These are phyloP conservation scores for Bothriochloa decipiens DNA, from an alignment of 176 grass and related monocot species.

Conservation along the genomic window DNA sequence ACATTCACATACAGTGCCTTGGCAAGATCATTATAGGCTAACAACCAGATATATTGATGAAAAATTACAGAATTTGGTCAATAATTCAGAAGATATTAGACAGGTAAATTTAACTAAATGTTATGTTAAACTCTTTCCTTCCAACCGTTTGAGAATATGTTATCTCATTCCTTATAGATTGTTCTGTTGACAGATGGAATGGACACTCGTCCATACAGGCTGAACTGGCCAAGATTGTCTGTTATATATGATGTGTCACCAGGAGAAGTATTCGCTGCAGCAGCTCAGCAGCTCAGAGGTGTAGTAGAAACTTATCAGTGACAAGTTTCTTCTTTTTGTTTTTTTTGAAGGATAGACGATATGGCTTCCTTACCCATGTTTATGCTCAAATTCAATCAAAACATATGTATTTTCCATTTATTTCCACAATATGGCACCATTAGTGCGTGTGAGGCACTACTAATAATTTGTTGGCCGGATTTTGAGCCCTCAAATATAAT, in stretches of 20 bases:
- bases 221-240: conserved; percentile 78
- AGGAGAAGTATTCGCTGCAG: conserved; percentile 51
- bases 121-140: conserved; percentile 26
- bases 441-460: background rate
- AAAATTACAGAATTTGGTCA: conserved; percentile 61
- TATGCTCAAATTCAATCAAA: background rate
- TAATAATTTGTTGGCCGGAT: background rate
- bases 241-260: conserved; percentile 85
- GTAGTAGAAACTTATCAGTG: conserved; percentile 3
- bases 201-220: conserved; percentile 93
- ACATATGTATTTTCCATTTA: background rate
- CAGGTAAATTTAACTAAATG: conserved; percentile 68
- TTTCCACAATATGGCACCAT: background rate
- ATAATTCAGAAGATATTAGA: conserved; percentile 61
- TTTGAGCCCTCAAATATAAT: background rate
- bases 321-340: conserved; percentile 13
- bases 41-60: conserved; percentile 88
- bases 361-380: background rate
- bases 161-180: conserved; percentile 88
- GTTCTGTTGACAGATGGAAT: conserved; percentile 98
- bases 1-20: conserved; percentile 34
- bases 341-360: conserved; percentile 14
- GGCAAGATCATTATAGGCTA: conserved; percentile 55
- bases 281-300: conserved; percentile 74
- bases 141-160: conserved; percentile 21